These are phyloP conservation scores for Metarhizium brunneum DNA, from an alignment of 2,329 filamentous ascomycete genomes.

Conservation along the genomic window DNA sequence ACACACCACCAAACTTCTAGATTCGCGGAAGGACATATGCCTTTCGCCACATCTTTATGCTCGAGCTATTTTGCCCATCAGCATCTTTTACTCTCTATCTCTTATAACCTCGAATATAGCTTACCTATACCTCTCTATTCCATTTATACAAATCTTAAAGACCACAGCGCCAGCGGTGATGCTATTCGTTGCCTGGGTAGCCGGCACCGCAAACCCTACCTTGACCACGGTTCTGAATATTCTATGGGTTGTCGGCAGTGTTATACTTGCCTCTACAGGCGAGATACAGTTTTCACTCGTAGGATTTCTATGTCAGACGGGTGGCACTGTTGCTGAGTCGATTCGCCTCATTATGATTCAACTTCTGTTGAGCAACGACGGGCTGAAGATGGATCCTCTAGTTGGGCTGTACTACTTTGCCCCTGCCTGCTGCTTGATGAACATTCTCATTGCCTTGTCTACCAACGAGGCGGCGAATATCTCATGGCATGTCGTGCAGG, in stretches of 20 bases:
- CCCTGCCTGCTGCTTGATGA: slow-evolving; percentile 75
- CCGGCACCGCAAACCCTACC: slow-evolving; percentile 39
- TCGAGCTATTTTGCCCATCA: slow-evolving; percentile 56
- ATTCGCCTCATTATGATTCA: slow-evolving; percentile 79
- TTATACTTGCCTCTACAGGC: slow-evolving; percentile 44
- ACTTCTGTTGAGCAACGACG: slow-evolving; percentile 64
- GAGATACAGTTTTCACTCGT: slow-evolving; percentile 60
- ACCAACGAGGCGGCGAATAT: slow-evolving; percentile 58
- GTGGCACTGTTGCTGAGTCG: slow-evolving; percentile 72
- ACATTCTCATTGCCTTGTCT: slow-evolving; percentile 56
- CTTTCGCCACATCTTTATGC: slow-evolving; percentile 53
- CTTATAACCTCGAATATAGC: slow-evolving; percentile 59
- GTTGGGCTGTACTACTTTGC: slow-evolving; percentile 88
- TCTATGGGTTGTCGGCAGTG: slow-evolving; percentile 41
- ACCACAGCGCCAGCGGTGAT: slow-evolving; percentile 59
- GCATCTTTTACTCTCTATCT: slow-evolving; percentile 54
- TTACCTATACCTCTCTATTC: slow-evolving; percentile 57
- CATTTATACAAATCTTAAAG: slow-evolving; percentile 65
- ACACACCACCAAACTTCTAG: slow-evolving; percentile 52
- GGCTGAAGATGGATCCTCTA: slow-evolving; percentile 79
- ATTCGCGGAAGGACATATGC: slow-evolving; percentile 50
- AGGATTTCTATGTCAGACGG: slow-evolving; percentile 61
- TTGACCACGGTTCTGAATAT: slow-evolving; percentile 36
- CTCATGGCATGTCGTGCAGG: slow-evolving; percentile 54
- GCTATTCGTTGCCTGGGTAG: slow-evolving; percentile 53